Percentiles rank a stretch among this genome's conserved stretches.
These are phyloP conservation scores for Aspergillus flavus DNA, from an alignment of 2,329 filamentous ascomycete genomes.

Conservation along the genomic window DNA sequence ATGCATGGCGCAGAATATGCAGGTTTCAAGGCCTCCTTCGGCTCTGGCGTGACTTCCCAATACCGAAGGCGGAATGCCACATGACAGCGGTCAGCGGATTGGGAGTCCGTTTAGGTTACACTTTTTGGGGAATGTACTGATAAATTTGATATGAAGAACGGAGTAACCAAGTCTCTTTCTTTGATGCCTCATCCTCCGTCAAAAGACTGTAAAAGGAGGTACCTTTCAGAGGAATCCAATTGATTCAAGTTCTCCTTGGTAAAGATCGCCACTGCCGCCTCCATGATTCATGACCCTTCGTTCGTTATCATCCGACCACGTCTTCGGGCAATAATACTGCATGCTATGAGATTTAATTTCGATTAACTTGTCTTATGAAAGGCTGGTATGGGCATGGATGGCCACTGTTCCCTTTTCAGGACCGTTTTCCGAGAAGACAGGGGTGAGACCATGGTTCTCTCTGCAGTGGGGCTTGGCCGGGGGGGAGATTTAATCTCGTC, in stretches of 20 bases:
- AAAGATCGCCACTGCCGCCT: neutral
- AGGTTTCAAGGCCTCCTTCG: neutral
- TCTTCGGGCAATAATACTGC: neutral
- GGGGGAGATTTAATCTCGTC: neutral
- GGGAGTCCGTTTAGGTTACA: neutral
- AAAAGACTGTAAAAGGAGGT: neutral
- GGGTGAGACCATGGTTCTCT: constrained; percentile 1
- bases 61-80: constrained; percentile 4
- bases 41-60: neutral
- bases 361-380: neutral
- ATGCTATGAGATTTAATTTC: neutral
- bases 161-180: neutral
- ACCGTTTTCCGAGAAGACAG: constrained; percentile 1
- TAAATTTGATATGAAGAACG: no score
- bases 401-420: neutral
- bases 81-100: constrained; percentile 2
- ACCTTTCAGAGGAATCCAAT: neutral
- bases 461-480: neutral
- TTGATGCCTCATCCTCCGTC: neutral
- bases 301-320: neutral
- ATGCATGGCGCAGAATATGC: constrained; percentile 9
- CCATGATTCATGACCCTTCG: neutral
- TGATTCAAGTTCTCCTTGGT: neutral
- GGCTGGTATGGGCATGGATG: neutral
- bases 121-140: neutral